phyloP scores from a whole-genome alignment of 2,329 filamentous ascomycete species.

The Sordariomycetes sp. region DNA sequence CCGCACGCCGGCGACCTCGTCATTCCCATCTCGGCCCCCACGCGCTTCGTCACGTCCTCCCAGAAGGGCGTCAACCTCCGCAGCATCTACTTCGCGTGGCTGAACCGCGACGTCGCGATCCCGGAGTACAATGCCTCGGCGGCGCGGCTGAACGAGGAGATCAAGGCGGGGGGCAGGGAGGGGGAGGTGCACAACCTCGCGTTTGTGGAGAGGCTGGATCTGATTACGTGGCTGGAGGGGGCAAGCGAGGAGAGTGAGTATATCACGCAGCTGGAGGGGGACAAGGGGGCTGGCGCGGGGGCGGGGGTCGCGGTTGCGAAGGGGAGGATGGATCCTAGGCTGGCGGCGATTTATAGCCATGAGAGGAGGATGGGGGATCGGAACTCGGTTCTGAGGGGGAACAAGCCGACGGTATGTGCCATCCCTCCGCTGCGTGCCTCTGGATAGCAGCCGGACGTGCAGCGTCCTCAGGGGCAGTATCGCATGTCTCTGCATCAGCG shows the following conservation, averaged over 20 bases:
- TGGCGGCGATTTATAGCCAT: constrained; percentile 80
- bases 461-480: neutral
- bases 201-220: constrained; percentile 81
- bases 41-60: constrained; percentile 69
- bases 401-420: constrained; percentile 67
- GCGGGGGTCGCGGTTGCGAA: constrained; percentile 30
- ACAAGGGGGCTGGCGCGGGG: constrained; percentile 24
- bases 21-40: constrained; percentile 58
- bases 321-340: constrained; percentile 61
- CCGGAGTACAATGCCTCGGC: constrained; percentile 84
- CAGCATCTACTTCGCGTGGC: constrained; percentile 92
- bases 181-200: constrained; percentile 74
- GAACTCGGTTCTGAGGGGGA: constrained; percentile 74
- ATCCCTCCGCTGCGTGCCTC: neutral
- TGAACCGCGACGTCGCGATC: constrained; percentile 80
- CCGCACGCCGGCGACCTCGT: constrained; percentile 43
- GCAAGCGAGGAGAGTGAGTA: constrained; percentile 85
- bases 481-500: constrained; percentile 5
- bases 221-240: constrained; percentile 88
- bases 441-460: neutral
- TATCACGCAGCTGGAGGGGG: constrained; percentile 70
- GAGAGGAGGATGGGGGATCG: constrained; percentile 88
- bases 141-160: constrained; percentile 65
- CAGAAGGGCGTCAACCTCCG: constrained; percentile 70
- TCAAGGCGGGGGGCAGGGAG: constrained; percentile 44